Conservation (phyloP, 139 green algal species). For the Helicosporidium sp. region DNA sequence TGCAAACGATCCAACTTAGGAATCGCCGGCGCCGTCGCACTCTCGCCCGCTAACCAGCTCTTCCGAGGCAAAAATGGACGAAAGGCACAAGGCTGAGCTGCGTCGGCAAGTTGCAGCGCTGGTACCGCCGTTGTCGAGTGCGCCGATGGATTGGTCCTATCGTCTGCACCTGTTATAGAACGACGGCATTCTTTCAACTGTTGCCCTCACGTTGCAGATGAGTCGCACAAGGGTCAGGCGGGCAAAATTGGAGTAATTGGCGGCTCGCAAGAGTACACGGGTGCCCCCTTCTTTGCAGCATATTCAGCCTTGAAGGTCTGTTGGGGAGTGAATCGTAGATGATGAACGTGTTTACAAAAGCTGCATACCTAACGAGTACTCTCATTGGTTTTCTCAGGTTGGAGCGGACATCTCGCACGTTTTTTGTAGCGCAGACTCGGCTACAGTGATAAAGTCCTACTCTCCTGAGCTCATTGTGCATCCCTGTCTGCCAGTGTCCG, state of each 20-base stretch:
- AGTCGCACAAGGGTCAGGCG: slow-evolving; percentile 65
- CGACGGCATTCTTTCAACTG: too few species aligned
- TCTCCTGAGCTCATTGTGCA: slow-evolving; percentile 88
- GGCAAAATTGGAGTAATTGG: slow-evolving; percentile 84
- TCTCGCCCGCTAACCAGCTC: too few species aligned
- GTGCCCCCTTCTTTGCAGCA: slow-evolving; percentile 83
- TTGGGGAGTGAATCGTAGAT: too few species aligned
- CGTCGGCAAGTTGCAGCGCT: too few species aligned
- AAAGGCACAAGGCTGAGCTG: too few species aligned
- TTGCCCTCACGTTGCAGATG: slow-evolving; percentile 10
- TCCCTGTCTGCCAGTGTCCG: slow-evolving; percentile 47
- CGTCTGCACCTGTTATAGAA: too few species aligned
- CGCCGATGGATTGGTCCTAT: too few species aligned
- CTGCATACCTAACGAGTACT: not conserved
- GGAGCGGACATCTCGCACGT: slow-evolving; percentile 78
- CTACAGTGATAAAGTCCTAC: slow-evolving; percentile 80
- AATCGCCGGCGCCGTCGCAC: too few species aligned
- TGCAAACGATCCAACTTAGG: too few species aligned
- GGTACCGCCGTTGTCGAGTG: too few species aligned
- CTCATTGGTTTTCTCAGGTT: slow-evolving; percentile 31
- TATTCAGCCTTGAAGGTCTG: slow-evolving; percentile 51
- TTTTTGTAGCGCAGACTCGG: slow-evolving; percentile 64
- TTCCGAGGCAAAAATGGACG: too few species aligned
- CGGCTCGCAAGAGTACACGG: slow-evolving; percentile 82
- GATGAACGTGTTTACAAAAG: not conserved